Percentiles rank a stretch among this genome's conserved stretches.
Conservation (phyloP, 495 filamentous ascomycete genomes). For the Thermothielavioides terrestris region DNA sequence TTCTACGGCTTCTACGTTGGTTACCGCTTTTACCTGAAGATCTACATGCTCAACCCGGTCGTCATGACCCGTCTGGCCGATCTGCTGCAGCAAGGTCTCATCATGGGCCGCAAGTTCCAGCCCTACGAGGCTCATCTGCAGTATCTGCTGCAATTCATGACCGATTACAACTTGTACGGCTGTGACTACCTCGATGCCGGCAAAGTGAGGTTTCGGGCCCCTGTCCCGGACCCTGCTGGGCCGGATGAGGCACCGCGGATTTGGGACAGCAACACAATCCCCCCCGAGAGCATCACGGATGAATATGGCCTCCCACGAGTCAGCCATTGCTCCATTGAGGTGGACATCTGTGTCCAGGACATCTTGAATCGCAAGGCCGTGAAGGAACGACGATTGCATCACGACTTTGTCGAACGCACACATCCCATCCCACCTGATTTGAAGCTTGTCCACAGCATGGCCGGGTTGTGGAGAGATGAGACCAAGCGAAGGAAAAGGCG, state of each 20-base stretch:
- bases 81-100: slow-evolving; percentile 72
- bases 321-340: slow-evolving; percentile 81
- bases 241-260: slow-evolving; percentile 50
- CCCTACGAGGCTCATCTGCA: slow-evolving; percentile 90
- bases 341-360: slow-evolving; percentile 80
- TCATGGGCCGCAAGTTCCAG: slow-evolving; percentile 75
- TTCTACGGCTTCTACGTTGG: slow-evolving; percentile 95
- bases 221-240: slow-evolving; percentile 57
- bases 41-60: slow-evolving; percentile 80
- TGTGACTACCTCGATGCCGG: slow-evolving; percentile 64
- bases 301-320: slow-evolving; percentile 58
- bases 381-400: slow-evolving; percentile 64
- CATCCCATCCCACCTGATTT: slow-evolving; percentile 55
- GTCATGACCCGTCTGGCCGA: slow-evolving; percentile 77
- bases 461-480: slow-evolving; percentile 88
- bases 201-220: slow-evolving; percentile 61
- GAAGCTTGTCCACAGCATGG: slow-evolving; percentile 85
- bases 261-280: slow-evolving; percentile 68
- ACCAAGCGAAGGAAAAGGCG: slow-evolving; percentile 63
- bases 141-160: slow-evolving; percentile 93
- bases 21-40: slow-evolving; percentile 84
- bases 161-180: slow-evolving; percentile 92
- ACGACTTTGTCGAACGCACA: slow-evolving; percentile 76
- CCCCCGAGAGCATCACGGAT: slow-evolving; percentile 44
- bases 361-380: slow-evolving; percentile 77